Base-by-base conservation (phyloP, 2,329 filamentous ascomycete species). In the Microdochium nivale region DNA sequence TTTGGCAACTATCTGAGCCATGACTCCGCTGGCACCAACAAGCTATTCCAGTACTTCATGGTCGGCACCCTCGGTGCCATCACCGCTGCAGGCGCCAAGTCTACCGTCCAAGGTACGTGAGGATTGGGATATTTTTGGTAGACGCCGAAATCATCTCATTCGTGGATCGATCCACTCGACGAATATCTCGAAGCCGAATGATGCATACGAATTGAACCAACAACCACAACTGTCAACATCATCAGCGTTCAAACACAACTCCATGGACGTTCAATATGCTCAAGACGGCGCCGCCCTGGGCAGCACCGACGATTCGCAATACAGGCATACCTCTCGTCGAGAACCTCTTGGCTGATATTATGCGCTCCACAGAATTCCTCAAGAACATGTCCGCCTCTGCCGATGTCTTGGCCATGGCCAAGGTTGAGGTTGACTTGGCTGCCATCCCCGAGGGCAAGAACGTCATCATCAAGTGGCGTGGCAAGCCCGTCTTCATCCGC, bases 391-490 rank as follows among this genome's bases (percentile, higher is more conserved):
- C 92, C 66, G 94, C 94, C 58, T 99, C 94, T 56, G 94, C 94
- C 74, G 94, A 99, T 68, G 90, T 99, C 68, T 77, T 99, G 76
- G 94, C 95, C 70, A 95, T 96, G 85, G 94, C 94, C 73, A 99
- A 99, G 86, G 94, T 99, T 63, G 94, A 99, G 79, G 87, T 99
- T 63, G 90, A 96, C 73, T 87, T 99, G 61, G 79, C 79, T 65
- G 73, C 89, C 59, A 97, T 99, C 65, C 94, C 94, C 57, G 92
- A 97, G 80, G 94, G 94, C 82, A 99, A 97, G 88, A 99, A 99
- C 79, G 94, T 99, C 71, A 95, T 99, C 73, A 95, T 99, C 81
- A 99, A 99, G 80, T 99, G 94, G 94, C 88, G 94, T 80, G 94
- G 94, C 72, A 99, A 99, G 88, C 94, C 94, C 72, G 90, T 99